Evolutionary conservation across 345 rosid genomes (phyloP), one percentile per base, ranked within the genome.

Genomic region (Acer negundo): DNA sequence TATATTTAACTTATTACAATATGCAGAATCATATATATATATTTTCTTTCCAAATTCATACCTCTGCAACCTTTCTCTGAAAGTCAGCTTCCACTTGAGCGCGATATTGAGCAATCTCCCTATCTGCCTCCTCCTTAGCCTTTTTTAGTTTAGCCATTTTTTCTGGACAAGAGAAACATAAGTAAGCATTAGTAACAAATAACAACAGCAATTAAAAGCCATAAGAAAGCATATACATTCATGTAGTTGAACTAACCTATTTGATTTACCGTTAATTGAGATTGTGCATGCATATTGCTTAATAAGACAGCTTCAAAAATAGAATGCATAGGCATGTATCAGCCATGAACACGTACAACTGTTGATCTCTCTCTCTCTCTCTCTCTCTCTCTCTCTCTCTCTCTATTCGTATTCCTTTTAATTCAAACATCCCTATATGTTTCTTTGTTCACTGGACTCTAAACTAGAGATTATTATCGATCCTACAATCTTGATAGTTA

Each of bases 81-180:
- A 87, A 95, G 51, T 87, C 89, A 58, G 81, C 80, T 81, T 95
- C 98, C 72, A 91, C 84, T 51, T 80, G 93, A 67, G 92, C 87
- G 70, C 90, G 93, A 72, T 81, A 92, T 16, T 86, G 87, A 81
- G 92, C 79, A 78, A 91, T 67, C 84, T 92, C 96, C 80, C 79
- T 92, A 73, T 89, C 96, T 61, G 93, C 96, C 80, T 92, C 96
- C 72, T 93, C 97, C 83, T 93, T 92, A 80, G 99, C 97, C 82
- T 88, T 96, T 80, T 88, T 93, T 81, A 95, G 75, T 75, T 96
- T 90, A 70, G 93, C 85, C 88, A 90, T 55, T 89, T 95, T 95
- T 20, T 86, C 98, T 95, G 79, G 38, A 68, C 28, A 61, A 4
- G 12, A 71, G 7, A 63, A 51, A 47, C 72, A 69, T 20, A 35